phyloP scores from a whole-genome alignment of 192 early-diverging fungal species.

The Cladochytrium replicatum region DNA sequence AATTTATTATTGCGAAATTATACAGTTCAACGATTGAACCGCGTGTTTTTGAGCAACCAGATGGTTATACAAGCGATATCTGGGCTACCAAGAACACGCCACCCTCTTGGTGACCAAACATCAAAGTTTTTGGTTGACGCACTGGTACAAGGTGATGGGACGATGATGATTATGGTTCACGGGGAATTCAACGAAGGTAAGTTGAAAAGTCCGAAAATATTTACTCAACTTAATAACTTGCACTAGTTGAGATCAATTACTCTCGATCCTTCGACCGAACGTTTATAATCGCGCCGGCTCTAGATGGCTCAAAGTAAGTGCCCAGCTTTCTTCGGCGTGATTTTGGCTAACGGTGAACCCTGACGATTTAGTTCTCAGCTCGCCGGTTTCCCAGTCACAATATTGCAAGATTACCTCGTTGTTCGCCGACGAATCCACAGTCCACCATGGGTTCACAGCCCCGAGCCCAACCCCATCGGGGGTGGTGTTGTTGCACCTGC shows the following conservation, averaged over 20 bases:
- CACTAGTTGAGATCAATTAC: constrained; percentile 5
- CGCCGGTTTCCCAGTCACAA: constrained; percentile 14
- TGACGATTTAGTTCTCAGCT: constrained; percentile 8
- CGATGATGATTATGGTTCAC: constrained; percentile 21
- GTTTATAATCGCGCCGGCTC: constrained; percentile 27
- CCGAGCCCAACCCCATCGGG: too few species aligned
- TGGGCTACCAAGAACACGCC: constrained; percentile 6
- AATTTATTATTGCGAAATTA: neutral
- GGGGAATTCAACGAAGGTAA: constrained; percentile 29
- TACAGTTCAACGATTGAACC: constrained; percentile 10
- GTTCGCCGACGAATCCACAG: too few species aligned
- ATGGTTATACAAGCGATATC: constrained; percentile 6
- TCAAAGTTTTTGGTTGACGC: constrained; percentile 13
- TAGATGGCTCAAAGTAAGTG: constrained; percentile 20
- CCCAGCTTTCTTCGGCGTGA: too few species aligned
- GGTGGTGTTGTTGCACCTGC: too few species aligned
- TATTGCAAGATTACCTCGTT: constrained; percentile 14
- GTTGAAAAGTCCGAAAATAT: neutral
- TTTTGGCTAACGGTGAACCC: too few species aligned
- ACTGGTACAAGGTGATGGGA: constrained; percentile 10
- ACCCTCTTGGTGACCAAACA: constrained; percentile 7
- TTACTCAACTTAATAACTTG: neutral
- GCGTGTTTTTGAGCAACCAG: neutral
- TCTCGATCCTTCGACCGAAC: constrained; percentile 25
- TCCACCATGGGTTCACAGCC: too few species aligned